Base-by-base conservation (phyloP, 2,329 filamentous ascomycete genomes). In the Fusarium domesticum region DNA sequence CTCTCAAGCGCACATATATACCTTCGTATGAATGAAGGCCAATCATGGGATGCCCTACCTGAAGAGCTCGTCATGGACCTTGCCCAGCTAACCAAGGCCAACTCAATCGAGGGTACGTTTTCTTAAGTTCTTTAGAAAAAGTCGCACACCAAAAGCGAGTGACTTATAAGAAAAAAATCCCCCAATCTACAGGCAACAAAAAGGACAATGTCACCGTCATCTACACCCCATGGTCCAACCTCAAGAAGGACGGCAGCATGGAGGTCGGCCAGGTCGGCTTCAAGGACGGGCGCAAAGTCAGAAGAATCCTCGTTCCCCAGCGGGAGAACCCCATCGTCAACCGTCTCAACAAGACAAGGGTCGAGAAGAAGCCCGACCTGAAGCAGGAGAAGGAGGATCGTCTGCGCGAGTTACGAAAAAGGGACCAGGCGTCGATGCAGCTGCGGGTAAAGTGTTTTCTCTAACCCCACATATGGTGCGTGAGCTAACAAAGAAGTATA, bases 161-260 rank as follows among this genome's bases (percentile, higher is more conserved):
- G 10, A 8, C 23, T 28, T 28, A 28, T 8, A 28, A 4, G 23
- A 28, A 3, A 5, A 12, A 3, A 10, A 28, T 8, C n/a, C n/a
- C n/a, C n/a, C n/a, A n/a, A n/a, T n/a, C n/a, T n/a, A n/a, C 47
- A 91, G 87, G 93, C 53, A 98, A 98, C 75, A 98, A 98, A 71
- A 97, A 96, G 69, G 92, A 97, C 68, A 97, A 97, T 69, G 76
- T 98, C 60, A 95, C 90, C 14, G 69, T 98, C 62, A 95, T 98
- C 62, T 98, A 98, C 72, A 98, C 93, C 5, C 93, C 93, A 6
- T 97, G 93, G 90, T 87, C 88, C 35, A 98, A 98, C 66, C 78
- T 98, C 25, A 87, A 89, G 65, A 98, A 98, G 65, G 89, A 95
- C 63, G 92, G 91, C 20, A 89, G 85, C 66, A 98, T 98, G 93